Conservation (phyloP, 352 stramenopile species). For the Peronosclerospora sorghi region DNA sequence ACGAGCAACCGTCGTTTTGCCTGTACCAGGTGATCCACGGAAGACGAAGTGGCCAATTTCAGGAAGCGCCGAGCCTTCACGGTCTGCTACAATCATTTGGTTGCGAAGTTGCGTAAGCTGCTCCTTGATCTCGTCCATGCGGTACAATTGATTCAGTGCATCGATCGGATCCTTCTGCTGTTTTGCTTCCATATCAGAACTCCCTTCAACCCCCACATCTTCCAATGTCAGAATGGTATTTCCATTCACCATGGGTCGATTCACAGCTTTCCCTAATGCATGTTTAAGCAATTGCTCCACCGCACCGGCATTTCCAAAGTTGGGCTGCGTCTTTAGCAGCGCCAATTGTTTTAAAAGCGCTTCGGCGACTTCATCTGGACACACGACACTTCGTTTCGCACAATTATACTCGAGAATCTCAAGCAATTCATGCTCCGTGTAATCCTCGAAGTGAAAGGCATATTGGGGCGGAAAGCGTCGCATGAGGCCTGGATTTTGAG, state of each 20-base stretch:
- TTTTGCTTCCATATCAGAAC: neutral
- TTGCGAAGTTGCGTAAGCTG: constrained; percentile 45
- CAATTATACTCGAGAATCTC: constrained; percentile 56
- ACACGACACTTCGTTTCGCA: constrained; percentile 35
- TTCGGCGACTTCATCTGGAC: constrained; percentile 37
- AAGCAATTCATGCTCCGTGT: constrained; percentile 74
- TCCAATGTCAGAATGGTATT: constrained; percentile 32
- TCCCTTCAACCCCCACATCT: constrained; percentile 34
- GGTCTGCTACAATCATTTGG: constrained; percentile 48
- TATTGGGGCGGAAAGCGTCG: constrained; percentile 83
- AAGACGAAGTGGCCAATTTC: constrained; percentile 82
- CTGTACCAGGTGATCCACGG: constrained; percentile 76
- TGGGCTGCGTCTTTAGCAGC: constrained; percentile 55
- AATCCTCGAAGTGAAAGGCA: constrained; percentile 90
- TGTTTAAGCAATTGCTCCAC: constrained; percentile 77
- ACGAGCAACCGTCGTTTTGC: constrained; percentile 86
- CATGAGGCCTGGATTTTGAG: constrained; percentile 80
- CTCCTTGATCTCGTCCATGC: constrained; percentile 48
- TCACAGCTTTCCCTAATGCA: constrained; percentile 51
- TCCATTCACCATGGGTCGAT: constrained; percentile 27
- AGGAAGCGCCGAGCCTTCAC: constrained; percentile 45
- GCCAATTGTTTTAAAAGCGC: constrained; percentile 45
- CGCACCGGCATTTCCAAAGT: constrained; percentile 88
- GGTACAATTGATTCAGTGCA: constrained; percentile 39
- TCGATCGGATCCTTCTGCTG: constrained; percentile 30